These are phyloP conservation scores for Carallia pectinifolia DNA, from an alignment of 345 rosid genomes.

Conservation along the genomic window DNA sequence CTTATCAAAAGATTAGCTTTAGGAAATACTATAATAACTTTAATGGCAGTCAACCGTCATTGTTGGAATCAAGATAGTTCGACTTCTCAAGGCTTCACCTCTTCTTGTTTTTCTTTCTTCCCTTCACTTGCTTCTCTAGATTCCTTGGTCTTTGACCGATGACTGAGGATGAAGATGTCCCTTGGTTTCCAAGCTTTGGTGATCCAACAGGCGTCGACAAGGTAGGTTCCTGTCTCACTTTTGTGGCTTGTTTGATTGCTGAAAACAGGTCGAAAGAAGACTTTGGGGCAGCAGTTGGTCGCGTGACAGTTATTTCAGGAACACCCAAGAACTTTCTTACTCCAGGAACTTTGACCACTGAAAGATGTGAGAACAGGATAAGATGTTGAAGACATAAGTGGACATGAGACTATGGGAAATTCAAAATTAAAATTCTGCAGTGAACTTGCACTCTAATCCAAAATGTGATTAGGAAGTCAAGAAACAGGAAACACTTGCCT, in stretches of 20 bases:
- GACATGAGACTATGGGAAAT: not conserved
- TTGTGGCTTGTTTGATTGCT: constrained; percentile 44
- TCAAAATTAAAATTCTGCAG: not conserved
- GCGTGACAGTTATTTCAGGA: constrained; percentile 54
- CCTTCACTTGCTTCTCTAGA: constrained; percentile 74
- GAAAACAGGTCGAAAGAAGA: constrained; percentile 52
- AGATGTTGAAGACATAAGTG: not conserved
- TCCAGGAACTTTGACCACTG: constrained; percentile 68
- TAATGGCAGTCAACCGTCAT: not conserved
- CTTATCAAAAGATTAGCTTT: not conserved
- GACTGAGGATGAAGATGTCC: constrained; percentile 44
- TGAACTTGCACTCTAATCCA: not conserved
- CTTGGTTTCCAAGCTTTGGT: constrained; percentile 35
- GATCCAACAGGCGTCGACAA: constrained; percentile 34
- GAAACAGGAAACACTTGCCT: constrained; percentile 44
- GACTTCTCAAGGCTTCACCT: constrained; percentile 29
- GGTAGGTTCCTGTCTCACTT: constrained; percentile 31
- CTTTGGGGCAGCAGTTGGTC: constrained; percentile 29
- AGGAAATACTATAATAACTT: not conserved
- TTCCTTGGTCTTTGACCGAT: constrained; percentile 64
- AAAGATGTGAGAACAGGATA: constrained; percentile 1
- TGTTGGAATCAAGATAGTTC: not conserved
- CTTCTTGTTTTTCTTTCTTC: constrained; percentile 74
- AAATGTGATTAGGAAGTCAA: not conserved
- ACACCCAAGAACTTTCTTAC: constrained; percentile 62